Evolutionary conservation across 768 basidiomycete species (phyloP).

Genomic region (Pholiota molesta): DNA sequence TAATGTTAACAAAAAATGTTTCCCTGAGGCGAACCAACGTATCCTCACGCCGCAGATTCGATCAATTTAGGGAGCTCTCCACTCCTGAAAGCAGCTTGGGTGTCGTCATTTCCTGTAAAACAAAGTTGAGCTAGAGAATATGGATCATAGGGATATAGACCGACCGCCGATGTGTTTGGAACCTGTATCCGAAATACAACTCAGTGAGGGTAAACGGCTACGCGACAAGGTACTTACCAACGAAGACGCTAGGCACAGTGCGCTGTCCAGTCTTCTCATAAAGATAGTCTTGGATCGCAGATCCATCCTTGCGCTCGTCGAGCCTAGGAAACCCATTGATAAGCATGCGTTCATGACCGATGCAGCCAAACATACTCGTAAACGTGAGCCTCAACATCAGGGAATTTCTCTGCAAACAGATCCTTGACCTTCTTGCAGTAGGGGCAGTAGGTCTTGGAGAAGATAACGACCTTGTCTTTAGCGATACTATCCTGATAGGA

Average conservation of each 20-base stretch:
- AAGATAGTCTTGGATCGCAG: conserved; percentile 69
- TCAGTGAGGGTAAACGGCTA: not conserved
- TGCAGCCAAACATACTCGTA: conserved; percentile 46
- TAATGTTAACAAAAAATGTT: not conserved
- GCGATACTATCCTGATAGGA: conserved; percentile 45
- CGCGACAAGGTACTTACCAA: conserved; percentile 48
- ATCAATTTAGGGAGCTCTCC: conserved; percentile 34
- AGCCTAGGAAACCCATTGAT: conserved; percentile 41
- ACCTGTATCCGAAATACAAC: conserved; percentile 31
- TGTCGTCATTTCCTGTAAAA: conserved; percentile 42
- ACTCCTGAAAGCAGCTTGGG: conserved; percentile 29
- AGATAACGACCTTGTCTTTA: conserved; percentile 56
- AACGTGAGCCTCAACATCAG: conserved; percentile 38
- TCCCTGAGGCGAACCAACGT: not conserved
- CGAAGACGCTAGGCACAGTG: conserved; percentile 80
- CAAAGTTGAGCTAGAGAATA: not conserved
- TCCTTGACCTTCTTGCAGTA: conserved; percentile 53
- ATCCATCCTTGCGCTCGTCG: conserved; percentile 59
- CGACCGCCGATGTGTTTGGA: conserved; percentile 59
- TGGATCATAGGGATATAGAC: not conserved
- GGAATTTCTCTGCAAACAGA: conserved; percentile 43
- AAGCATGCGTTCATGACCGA: not conserved
- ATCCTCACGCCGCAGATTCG: conserved; percentile 30
- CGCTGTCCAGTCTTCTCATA: conserved; percentile 62
- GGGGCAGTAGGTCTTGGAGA: conserved; percentile 63